phyloP scores from a whole-genome alignment of 108 stramenopile genomes.

The Nannochloropsis gaditana region DNA sequence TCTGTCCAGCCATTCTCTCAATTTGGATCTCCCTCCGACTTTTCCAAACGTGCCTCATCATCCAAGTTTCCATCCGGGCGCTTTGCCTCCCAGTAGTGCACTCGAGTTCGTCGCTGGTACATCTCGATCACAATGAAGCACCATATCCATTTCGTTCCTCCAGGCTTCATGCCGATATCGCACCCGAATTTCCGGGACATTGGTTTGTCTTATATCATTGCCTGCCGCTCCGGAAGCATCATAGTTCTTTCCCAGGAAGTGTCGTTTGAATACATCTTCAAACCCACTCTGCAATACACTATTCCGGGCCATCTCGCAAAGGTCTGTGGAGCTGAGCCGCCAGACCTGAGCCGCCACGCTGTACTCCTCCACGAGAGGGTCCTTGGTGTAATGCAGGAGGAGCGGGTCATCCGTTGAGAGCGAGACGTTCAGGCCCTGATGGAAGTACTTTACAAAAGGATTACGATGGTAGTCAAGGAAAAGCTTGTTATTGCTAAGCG shows the following conservation, averaged over 20 bases:
- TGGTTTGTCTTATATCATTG: conserved; percentile 58
- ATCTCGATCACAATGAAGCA: conserved; percentile 22
- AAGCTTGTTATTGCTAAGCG: conserved; percentile 95
- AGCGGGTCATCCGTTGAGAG: conserved; percentile 97
- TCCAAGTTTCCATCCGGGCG: neutral
- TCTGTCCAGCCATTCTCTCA: neutral
- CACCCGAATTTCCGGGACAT: conserved; percentile 59
- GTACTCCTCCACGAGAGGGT: conserved; percentile 93
- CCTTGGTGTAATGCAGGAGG: conserved; percentile 94
- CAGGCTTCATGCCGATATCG: conserved; percentile 53
- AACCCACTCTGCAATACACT: conserved; percentile 90
- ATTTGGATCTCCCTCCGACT: neutral
- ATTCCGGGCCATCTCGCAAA: conserved; percentile 94
- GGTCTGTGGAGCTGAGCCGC: conserved; percentile 91
- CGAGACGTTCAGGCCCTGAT: conserved; percentile 86
- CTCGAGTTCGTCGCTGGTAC: conserved; percentile 36
- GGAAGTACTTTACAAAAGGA: conserved; percentile 83
- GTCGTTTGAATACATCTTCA: conserved; percentile 81
- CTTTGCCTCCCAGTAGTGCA: conserved; percentile 13
- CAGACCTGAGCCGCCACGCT: conserved; percentile 87
- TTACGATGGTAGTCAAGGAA: conserved; percentile 87
- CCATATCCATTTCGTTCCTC: neutral
- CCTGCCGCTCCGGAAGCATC: conserved; percentile 37
- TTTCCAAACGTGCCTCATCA: neutral
- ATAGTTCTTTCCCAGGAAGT: conserved; percentile 88